These are phyloP conservation scores for Colletotrichum lindemuthianum DNA, from an alignment of 2,329 filamentous ascomycete genomes.

Conservation along the genomic window DNA sequence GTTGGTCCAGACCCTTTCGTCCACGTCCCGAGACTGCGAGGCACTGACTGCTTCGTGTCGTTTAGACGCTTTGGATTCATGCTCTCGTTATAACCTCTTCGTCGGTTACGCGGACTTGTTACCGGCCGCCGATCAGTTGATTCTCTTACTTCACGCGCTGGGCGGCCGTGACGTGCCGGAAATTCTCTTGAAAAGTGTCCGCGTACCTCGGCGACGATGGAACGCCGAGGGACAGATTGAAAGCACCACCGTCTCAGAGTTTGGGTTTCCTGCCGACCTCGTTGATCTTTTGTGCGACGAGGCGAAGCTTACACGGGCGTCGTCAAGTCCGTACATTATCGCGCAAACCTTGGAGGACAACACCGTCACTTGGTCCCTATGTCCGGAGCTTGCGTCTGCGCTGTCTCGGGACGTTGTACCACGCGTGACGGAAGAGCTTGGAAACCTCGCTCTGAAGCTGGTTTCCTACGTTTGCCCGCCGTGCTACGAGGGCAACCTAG, in stretches of 20 bases:
- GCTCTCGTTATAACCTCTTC: conserved; percentile 40
- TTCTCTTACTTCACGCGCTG: conserved; percentile 41
- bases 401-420: conserved; percentile 10
- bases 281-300: conserved; percentile 37
- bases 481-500: conserved; percentile 45
- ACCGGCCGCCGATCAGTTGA: conserved; percentile 38
- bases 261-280: conserved; percentile 39
- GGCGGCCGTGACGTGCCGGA: conserved; percentile 37
- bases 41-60: background rate
- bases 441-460: conserved; percentile 37
- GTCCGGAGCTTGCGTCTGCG: conserved; percentile 15
- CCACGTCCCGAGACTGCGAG: background rate
- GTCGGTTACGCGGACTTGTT: conserved; percentile 42
- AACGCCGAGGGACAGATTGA: conserved; percentile 41
- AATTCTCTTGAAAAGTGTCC: conserved; percentile 39
- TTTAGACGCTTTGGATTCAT: conserved; percentile 1
- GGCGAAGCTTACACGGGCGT: conserved; percentile 12
- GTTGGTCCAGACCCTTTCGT: background rate
- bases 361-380: conserved; percentile 37
- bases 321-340: conserved; percentile 29
- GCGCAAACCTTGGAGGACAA: conserved; percentile 38
- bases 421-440: conserved; percentile 38
- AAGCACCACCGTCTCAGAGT: conserved; percentile 37
- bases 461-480: conserved; percentile 45
- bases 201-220: conserved; percentile 39